Percentiles rank a stretch among this genome's conserved stretches.
These are phyloP conservation scores for Handroanthus guayacan DNA, from an alignment of 257 asterid genomes.

Conservation along the genomic window DNA sequence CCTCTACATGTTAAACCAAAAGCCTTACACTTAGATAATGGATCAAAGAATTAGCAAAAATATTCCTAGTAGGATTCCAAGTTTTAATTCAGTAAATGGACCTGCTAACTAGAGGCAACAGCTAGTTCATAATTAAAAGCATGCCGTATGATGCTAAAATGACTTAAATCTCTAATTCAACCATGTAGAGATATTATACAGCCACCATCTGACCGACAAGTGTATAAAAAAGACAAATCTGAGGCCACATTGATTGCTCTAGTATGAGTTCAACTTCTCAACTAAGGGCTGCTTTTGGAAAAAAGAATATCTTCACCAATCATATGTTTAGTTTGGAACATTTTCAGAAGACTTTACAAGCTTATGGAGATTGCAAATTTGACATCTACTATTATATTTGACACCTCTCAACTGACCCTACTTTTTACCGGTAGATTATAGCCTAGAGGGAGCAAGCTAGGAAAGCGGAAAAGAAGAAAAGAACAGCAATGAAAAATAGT, in stretches of 20 bases:
- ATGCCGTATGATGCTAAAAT: not conserved
- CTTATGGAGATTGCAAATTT: constrained; percentile 1
- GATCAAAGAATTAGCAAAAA: not conserved
- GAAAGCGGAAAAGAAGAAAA: constrained; percentile 22
- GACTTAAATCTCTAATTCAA: not conserved
- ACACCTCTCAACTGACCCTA: constrained; percentile 2
- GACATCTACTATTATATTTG: not conserved
- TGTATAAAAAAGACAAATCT: not conserved
- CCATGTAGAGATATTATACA: not conserved
- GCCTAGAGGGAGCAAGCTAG: not conserved
- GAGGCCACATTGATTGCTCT: not conserved
- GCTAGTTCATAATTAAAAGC: not conserved
- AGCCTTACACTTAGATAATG: not conserved
- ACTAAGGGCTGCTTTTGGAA: not conserved
- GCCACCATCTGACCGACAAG: constrained; percentile 1
- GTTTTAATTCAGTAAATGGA: not conserved
- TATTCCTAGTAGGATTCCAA: constrained; percentile 1
- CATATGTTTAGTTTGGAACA: not conserved
- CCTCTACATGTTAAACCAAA: not conserved
- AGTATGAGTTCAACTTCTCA: not conserved
- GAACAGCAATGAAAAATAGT: constrained; percentile 4
- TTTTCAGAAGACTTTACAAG: not conserved
- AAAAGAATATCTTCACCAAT: not conserved
- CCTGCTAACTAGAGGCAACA: not conserved
- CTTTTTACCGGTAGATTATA: not conserved